phyloP scores from a whole-genome alignment of 2,329 filamentous ascomycete species.

The Epichloe festucae region DNA sequence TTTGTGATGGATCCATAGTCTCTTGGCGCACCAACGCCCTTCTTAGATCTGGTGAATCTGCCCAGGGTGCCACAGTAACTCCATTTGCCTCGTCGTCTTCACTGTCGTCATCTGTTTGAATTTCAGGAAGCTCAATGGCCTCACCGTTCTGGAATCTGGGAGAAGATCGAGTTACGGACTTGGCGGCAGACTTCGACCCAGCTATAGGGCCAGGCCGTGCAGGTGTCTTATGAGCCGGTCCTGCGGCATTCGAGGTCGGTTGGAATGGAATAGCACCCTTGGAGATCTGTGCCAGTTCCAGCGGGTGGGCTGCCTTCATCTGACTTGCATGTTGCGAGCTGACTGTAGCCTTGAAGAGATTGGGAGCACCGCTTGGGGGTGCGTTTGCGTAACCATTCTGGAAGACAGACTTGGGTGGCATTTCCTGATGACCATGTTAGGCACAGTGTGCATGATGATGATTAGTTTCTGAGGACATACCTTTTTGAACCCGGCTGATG shows the following conservation, averaged over 20 bases:
- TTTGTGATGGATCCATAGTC: constrained; percentile 64
- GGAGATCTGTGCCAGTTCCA: constrained; percentile 78
- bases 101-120: constrained; percentile 87
- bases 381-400: constrained; percentile 48
- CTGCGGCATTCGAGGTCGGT: constrained; percentile 46
- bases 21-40: constrained; percentile 70
- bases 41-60: constrained; percentile 72
- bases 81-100: constrained; percentile 53
- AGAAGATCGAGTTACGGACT: constrained; percentile 54
- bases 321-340: constrained; percentile 55
- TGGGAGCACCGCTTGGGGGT: constrained; percentile 39
- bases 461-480: constrained; percentile 32
- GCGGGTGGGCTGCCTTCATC: constrained; percentile 50
- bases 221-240: constrained; percentile 54
- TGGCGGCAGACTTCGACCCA: constrained; percentile 42
- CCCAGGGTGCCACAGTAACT: constrained; percentile 61
- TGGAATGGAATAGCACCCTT: constrained; percentile 87
- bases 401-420: constrained; percentile 46
- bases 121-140: constrained; percentile 83
- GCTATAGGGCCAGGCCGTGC: constrained; percentile 36
- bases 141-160: constrained; percentile 84
- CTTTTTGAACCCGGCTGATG: constrained; percentile 63
- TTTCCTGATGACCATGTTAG: constrained; percentile 31
- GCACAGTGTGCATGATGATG: neutral
- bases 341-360: constrained; percentile 53